A percentile compares a stretch with the other conserved stretches of the same genome.
These are phyloP conservation scores for Nidularia pulvinata DNA, from an alignment of 768 basidiomycete genomes.

Conservation along the genomic window DNA sequence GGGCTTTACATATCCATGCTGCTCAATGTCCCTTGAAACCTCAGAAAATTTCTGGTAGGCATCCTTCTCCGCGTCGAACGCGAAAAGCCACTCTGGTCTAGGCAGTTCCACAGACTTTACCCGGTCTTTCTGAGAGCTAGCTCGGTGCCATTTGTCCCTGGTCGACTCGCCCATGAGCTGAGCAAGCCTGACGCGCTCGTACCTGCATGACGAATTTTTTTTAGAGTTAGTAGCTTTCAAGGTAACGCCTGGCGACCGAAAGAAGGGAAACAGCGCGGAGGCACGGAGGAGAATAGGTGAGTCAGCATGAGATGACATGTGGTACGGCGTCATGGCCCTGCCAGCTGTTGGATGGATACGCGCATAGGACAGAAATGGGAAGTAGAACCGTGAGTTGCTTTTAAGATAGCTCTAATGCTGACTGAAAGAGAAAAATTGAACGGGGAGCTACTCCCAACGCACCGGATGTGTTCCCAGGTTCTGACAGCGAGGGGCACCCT, in stretches of 20 bases:
- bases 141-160: constrained; percentile 6
- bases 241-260: no score
- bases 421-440: not conserved
- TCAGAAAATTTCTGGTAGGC: constrained; percentile 1
- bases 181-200: constrained; percentile 2
- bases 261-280: no score
- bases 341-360: not conserved
- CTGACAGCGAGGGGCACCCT: constrained; percentile 8
- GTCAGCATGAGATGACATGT: no score
- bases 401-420: not conserved
- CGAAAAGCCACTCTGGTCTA: constrained; percentile 4
- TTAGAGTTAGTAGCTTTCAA: no score
- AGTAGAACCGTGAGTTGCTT: not conserved
- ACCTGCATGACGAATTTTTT: not conserved
- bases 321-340: not conserved
- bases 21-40: not conserved
- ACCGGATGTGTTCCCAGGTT: constrained; percentile 7
- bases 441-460: not conserved
- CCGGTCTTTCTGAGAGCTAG: not conserved
- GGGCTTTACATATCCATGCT: constrained; percentile 2
- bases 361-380: not conserved
- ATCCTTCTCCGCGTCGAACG: constrained; percentile 5
- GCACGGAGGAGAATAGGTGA: no score
- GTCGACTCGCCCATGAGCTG: constrained; percentile 6
- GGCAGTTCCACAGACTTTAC: constrained; percentile 1